These are phyloP conservation scores for Bothriochloa decipiens DNA, from an alignment of 176 grass and related monocot species.

Conservation along the genomic window DNA sequence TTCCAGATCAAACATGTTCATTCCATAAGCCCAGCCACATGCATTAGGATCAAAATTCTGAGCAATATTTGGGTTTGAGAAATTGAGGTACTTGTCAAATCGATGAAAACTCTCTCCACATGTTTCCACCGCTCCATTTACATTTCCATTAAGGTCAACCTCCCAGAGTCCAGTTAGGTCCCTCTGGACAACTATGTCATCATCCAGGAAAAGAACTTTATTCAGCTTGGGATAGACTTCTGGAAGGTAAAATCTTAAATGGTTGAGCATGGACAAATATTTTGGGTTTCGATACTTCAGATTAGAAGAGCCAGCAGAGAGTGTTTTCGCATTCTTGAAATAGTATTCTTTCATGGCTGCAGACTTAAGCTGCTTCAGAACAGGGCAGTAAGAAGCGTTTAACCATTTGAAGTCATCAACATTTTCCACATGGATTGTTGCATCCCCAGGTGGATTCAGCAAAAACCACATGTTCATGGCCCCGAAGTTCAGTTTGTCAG, in stretches of 20 bases:
- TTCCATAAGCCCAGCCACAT: slow-evolving; percentile 73
- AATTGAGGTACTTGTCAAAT: slow-evolving; percentile 73
- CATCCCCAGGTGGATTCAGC: slow-evolving; percentile 65
- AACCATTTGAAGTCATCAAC: slow-evolving; percentile 75
- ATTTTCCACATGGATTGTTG: slow-evolving; percentile 71
- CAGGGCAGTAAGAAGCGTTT: slow-evolving; percentile 68
- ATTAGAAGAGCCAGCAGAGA: slow-evolving; percentile 63
- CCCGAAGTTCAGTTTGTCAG: slow-evolving; percentile 71
- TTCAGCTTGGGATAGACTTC: slow-evolving; percentile 69
- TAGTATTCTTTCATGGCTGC: slow-evolving; percentile 68
- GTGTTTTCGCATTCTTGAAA: slow-evolving; percentile 49
- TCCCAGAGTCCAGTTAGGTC: slow-evolving; percentile 68
- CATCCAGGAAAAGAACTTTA: slow-evolving; percentile 73
- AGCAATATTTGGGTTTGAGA: slow-evolving; percentile 63
- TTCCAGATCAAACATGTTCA: slow-evolving; percentile 73
- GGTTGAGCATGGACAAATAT: slow-evolving; percentile 69
- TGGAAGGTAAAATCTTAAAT: slow-evolving; percentile 62
- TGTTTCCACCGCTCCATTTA: slow-evolving; percentile 72
- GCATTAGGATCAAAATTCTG: slow-evolving; percentile 70
- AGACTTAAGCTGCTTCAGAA: slow-evolving; percentile 63
- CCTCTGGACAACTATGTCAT: slow-evolving; percentile 67
- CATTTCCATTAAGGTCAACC: slow-evolving; percentile 67
- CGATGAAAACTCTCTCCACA: slow-evolving; percentile 68
- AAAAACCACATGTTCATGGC: slow-evolving; percentile 83
- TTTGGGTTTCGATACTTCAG: slow-evolving; percentile 71